These are phyloP conservation scores for Lactifluus subvellereus DNA, from an alignment of 768 basidiomycete species.

Conservation along the genomic window DNA sequence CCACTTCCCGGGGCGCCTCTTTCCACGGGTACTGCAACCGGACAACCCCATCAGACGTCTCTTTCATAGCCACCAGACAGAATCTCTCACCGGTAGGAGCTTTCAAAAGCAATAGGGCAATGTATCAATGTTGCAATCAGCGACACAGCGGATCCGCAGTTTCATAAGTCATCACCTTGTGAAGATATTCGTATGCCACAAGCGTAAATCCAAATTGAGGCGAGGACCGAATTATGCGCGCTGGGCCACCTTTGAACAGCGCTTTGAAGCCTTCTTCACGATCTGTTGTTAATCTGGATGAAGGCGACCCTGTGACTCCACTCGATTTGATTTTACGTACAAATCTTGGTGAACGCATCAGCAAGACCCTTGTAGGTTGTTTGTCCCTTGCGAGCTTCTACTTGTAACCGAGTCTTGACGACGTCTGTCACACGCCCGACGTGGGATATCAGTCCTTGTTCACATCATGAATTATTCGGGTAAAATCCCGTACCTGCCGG, in stretches of 20 bases:
- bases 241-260: constrained; percentile 87
- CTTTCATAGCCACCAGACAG: neutral
- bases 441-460: constrained; percentile 18
- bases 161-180: constrained; percentile 40
- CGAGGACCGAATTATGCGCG: constrained; percentile 82
- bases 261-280: constrained; percentile 86
- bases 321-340: constrained; percentile 40
- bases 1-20: constrained; percentile 57
- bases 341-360: constrained; percentile 89
- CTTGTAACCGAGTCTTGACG: constrained; percentile 94
- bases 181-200: constrained; percentile 70
- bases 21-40: constrained; percentile 73
- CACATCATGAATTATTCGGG: neutral
- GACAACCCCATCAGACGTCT: constrained; percentile 19
- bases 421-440: constrained; percentile 55
- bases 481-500: constrained; percentile 59
- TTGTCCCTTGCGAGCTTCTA: constrained; percentile 87
- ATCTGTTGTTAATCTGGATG: constrained; percentile 40
- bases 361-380: constrained; percentile 84
- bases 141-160: neutral
- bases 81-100: constrained; percentile 21
- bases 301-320: neutral
- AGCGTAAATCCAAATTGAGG: constrained; percentile 94
- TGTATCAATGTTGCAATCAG: neutral
- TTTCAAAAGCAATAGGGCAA: neutral